Conservation (phyloP, 352 stramenopile species). For the Phytophthora cactorum region DNA sequence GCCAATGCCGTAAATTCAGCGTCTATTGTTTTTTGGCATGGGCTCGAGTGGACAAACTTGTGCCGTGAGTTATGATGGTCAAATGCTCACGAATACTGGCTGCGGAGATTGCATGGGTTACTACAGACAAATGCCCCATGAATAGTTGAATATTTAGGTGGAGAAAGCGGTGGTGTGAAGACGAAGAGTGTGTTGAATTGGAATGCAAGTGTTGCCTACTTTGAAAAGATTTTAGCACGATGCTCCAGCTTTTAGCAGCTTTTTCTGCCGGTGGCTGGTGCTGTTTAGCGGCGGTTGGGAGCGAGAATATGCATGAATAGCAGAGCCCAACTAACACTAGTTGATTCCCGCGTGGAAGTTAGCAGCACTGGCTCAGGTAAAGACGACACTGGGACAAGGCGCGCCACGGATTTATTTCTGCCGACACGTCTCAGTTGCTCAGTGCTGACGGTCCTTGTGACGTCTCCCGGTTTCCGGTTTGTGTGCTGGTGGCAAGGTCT, state of each 20-base stretch:
- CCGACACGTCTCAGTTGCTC: background rate
- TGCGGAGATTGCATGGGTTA: background rate
- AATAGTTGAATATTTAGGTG: background rate
- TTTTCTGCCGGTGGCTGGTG: too few species aligned
- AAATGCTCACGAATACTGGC: background rate
- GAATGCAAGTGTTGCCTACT: background rate
- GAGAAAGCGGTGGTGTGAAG: too few species aligned
- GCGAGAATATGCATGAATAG: too few species aligned
- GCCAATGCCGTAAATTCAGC: background rate
- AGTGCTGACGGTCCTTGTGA: too few species aligned
- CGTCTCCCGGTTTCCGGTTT: background rate
- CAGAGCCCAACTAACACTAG: too few species aligned
- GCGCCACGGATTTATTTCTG: conserved; percentile 11
- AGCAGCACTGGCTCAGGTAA: background rate
- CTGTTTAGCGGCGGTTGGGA: too few species aligned
- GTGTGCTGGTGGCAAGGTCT: background rate
- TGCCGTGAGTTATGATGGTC: too few species aligned
- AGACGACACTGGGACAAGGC: conserved; percentile 12
- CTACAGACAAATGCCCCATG: background rate
- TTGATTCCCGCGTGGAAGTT: too few species aligned
- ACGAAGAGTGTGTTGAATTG: background rate
- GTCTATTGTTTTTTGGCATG: background rate
- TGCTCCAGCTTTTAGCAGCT: too few species aligned
- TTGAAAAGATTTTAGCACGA: too few species aligned
- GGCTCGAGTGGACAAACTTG: background rate